Evolutionary conservation across 2,329 filamentous ascomycete genomes (phyloP), one percentile per base, ranked within the genome.

Genomic region (Monascus ruber): DNA sequence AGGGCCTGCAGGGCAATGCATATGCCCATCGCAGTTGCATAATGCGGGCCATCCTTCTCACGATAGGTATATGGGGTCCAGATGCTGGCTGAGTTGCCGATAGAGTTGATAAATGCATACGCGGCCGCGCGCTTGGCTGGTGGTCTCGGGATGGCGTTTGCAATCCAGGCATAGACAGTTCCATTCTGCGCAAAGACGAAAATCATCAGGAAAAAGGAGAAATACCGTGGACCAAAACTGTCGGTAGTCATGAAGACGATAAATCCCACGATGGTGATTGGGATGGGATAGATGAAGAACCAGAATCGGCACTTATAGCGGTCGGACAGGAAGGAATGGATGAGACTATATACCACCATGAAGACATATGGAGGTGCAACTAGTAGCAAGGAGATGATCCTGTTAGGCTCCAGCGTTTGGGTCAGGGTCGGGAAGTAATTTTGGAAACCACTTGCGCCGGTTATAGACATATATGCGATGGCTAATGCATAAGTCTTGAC

Each of bases 341-440:
- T 46, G 24, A 73, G 47, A 29, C 63, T 67, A 51, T 63, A 71
- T 42, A 70, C 44, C 24, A 75, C 71, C 55, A 71, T 70, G 49
- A 75, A 71, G 36, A 73, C 50, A 50, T 74, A 75, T 0, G 72
- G 72, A 1, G 72, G 71, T 0, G 71, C 71, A 9, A 69, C 68
- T 4, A 74, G 64, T 6, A 75, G 56, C 11, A 74, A 52, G 0
- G 72, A 71, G 26, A 72, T 59, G 27, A 66, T 69, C 25, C 66
- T 43, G 45, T 43, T 51, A 47, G 66, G 67, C 24, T 61, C 58
- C 9, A 74, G 58, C 0, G 68, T 70, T 47, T 44, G 53, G 29
- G 62, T 74, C 46, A 69, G 63, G 0, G 71, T 69, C 0, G 72
- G 72, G 54, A 74, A 74, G 61, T 75, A 78, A 54, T 74, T 73